phyloP scores from a whole-genome alignment of 2,329 filamentous ascomycete species.

The Neophaeococcomyces aloes region DNA sequence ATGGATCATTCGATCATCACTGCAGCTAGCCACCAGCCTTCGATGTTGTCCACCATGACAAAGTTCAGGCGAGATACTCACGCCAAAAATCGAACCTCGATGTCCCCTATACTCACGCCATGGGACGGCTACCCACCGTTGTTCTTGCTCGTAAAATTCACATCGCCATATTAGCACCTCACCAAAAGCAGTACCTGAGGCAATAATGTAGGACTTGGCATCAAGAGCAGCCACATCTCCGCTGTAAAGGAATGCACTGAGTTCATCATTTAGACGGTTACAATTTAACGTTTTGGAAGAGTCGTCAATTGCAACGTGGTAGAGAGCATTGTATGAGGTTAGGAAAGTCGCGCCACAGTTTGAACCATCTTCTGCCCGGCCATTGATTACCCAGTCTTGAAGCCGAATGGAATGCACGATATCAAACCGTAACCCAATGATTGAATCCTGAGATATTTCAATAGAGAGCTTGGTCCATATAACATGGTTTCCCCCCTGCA shows the following conservation, averaged over 20 bases:
- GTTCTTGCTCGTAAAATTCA: constrained; percentile 21
- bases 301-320: neutral
- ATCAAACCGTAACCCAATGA: too few relatives aligned
- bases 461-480: too few relatives aligned
- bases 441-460: too few relatives aligned
- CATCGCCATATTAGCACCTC: constrained; percentile 87
- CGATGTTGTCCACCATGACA: constrained; percentile 29
- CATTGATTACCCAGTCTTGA: neutral
- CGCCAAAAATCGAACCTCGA: constrained; percentile 87
- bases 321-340: constrained; percentile 6
- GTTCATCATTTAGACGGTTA: constrained; percentile 36
- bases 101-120: constrained; percentile 57
- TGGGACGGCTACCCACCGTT: constrained; percentile 28
- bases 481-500: too few relatives aligned
- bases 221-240: constrained; percentile 60
- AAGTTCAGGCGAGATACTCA: constrained; percentile 59
- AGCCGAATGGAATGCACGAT: neutral
- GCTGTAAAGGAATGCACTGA: constrained; percentile 78
- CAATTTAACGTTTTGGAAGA: neutral
- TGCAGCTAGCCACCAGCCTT: constrained; percentile 77
- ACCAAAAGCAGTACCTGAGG: constrained; percentile 86
- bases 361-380: neutral
- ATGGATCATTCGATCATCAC: constrained; percentile 81
- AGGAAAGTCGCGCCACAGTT: neutral
- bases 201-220: constrained; percentile 55